phyloP scores from a whole-genome alignment of 106 monocot genomes.

The Alisma plantagoaquatica region DNA sequence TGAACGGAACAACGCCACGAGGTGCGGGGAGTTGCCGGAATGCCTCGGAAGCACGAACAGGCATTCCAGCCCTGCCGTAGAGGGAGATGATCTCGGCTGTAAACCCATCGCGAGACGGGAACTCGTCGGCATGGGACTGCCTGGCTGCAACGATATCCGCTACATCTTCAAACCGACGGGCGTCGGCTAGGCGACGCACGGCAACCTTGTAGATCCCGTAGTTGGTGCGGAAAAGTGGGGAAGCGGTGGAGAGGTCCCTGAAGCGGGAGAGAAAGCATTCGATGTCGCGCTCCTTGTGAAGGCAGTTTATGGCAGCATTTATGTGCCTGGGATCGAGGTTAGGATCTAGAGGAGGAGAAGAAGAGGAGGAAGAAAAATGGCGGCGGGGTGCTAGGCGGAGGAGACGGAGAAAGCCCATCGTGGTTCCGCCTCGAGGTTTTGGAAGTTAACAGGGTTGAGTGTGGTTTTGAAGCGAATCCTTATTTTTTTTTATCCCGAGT shows the following conservation, averaged over 20 bases:
- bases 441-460: too few relatives aligned
- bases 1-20: constrained; percentile 44
- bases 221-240: constrained; percentile 30
- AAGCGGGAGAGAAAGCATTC: constrained; percentile 29
- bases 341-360: not conserved
- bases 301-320: not conserved
- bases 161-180: constrained; percentile 30
- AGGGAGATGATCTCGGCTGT: constrained; percentile 48
- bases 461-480: too few relatives aligned
- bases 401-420: too few relatives aligned
- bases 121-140: constrained; percentile 24
- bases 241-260: constrained; percentile 11
- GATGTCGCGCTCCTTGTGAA: constrained; percentile 25
- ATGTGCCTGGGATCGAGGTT: not conserved
- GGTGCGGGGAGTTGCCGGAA: constrained; percentile 29
- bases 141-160: constrained; percentile 37
- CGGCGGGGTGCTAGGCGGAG: too few relatives aligned
- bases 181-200: constrained; percentile 25
- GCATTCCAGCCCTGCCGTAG: constrained; percentile 47
- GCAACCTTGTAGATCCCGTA: constrained; percentile 25
- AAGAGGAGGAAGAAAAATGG: too few relatives aligned
- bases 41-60: constrained; percentile 17
- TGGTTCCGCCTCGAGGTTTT: too few relatives aligned
- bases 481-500: too few relatives aligned
- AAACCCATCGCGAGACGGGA: constrained; percentile 45